Base-by-base conservation (phyloP, 768 basidiomycete genomes). In the Tylopilus vinaceipallidus region DNA sequence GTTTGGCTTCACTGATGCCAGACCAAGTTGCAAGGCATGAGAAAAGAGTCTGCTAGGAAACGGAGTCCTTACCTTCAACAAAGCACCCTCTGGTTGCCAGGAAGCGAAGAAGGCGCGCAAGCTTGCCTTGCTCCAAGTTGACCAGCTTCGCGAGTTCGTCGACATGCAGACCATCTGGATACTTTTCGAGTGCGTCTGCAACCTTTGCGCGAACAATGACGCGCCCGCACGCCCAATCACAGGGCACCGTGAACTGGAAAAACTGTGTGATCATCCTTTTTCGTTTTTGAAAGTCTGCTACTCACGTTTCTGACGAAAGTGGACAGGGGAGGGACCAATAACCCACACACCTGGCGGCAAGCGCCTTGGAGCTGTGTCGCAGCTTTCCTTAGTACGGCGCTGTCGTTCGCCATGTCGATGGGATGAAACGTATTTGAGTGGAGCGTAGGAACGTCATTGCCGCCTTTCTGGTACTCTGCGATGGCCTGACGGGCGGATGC, bases 41-140 rank as follows among this genome's bases (percentile, higher is more conserved):
- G n/a, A n/a, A n/a, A n/a, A n/a, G n/a, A n/a, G n/a, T n/a, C n/a
- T n/a, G n/a, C n/a, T n/a, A n/a, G n/a, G n/a, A n/a, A 4, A 44
- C 19, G 2, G n/a, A 38, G 46, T 8, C 3, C 40, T 40, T 36
- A 55, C 69, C 62, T 61, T 70, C 70, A 1, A 34, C 56, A 46
- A 70, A 70, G 36, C 59, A 66, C 12, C 67, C 64, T 23, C 59
- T 61, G 14, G 60, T 56, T 0, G 69, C 64, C 23, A 70, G 67
- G 6, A 60, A 46, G 26, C 70, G 64, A 20, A 70, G 55, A 19
- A 70, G 40, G 4, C 65, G 67, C 35, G 53, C 39, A 14, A 70
- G 65, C 35, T 71, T 70, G 2, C 54, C 56, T 33, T 54, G 53
- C 36, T 67, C 63, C 30, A 68, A 29, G 9, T 41, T 49, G 17